Evolutionary conservation across 2,329 filamentous ascomycete genomes (phyloP).

Genomic region (Epichloe aotearoae): DNA sequence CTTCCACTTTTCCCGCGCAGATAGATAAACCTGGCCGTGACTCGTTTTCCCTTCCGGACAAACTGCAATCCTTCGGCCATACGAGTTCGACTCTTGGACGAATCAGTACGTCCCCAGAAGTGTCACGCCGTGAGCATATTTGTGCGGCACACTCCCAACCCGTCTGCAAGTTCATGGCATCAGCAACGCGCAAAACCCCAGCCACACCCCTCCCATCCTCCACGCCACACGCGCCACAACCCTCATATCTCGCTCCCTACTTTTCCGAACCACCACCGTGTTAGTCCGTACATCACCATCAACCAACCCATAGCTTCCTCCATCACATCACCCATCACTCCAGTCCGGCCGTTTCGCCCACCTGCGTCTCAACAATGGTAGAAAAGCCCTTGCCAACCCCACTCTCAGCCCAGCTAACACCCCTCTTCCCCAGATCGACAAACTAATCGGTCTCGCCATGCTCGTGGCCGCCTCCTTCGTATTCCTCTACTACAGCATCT

Average conservation of each 20-base stretch:
- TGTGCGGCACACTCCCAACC: too few species aligned
- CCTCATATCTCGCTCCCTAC: neutral
- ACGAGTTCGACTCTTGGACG: too few species aligned
- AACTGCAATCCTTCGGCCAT: too few species aligned
- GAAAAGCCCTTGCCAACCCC: neutral
- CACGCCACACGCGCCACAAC: neutral
- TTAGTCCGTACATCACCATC: neutral
- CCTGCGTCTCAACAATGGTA: slow-evolving; percentile 18
- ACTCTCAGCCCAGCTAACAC: neutral
- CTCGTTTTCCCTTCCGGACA: too few species aligned
- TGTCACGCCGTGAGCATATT: too few species aligned
- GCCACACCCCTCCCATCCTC: neutral
- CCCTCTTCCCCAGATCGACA: slow-evolving; percentile 58
- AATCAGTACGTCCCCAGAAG: too few species aligned
- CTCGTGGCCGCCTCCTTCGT: slow-evolving; percentile 51
- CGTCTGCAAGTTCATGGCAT: too few species aligned
- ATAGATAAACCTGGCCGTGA: too few species aligned
- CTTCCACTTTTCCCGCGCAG: too few species aligned
- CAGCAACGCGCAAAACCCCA: neutral
- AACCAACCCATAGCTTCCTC: neutral
- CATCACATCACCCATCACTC: neutral
- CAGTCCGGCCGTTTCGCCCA: slow-evolving; percentile 4
- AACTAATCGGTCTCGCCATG: slow-evolving; percentile 58
- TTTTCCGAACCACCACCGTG: neutral
- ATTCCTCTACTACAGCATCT: slow-evolving; percentile 85